A percentile compares a stretch with the other conserved stretches of the same genome.
Conservation (phyloP, 257 asterid species). For the Nicotiana sylvestris region DNA sequence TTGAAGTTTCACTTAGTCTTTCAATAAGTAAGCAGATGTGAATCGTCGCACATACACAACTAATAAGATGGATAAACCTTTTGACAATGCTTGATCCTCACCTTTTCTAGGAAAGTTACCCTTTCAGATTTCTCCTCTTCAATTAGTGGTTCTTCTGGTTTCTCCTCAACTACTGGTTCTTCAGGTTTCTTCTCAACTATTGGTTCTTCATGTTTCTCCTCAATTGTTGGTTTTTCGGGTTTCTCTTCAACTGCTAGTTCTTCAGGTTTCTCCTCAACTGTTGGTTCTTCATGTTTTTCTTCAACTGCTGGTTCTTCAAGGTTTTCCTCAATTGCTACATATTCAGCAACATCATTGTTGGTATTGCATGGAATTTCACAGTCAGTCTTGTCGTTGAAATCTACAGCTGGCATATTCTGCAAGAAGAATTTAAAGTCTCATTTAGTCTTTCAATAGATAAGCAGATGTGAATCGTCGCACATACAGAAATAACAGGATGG, state of each 20-base stretch:
- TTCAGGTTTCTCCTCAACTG: neutral
- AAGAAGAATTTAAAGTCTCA: neutral
- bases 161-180: neutral
- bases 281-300: neutral
- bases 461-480: neutral
- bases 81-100: neutral
- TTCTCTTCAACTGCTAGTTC: neutral
- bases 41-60: neutral
- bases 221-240: no score
- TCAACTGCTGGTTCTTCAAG: neutral
- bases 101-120: neutral
- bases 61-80: neutral
- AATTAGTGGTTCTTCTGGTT: neutral
- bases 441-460: neutral
- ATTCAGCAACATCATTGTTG: neutral
- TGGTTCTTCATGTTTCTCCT: neutral
- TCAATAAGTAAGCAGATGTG: neutral
- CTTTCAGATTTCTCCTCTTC: neutral
- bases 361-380: neutral
- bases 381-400: slow-evolving; percentile 16
- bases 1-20: neutral
- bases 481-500: neutral
- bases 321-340: slow-evolving; percentile 5
- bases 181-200: neutral
- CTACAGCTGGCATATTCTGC: slow-evolving; percentile 24